These are phyloP conservation scores for Hypoxylon perforatum DNA, from an alignment of 495 filamentous ascomycete species.

Conservation along the genomic window DNA sequence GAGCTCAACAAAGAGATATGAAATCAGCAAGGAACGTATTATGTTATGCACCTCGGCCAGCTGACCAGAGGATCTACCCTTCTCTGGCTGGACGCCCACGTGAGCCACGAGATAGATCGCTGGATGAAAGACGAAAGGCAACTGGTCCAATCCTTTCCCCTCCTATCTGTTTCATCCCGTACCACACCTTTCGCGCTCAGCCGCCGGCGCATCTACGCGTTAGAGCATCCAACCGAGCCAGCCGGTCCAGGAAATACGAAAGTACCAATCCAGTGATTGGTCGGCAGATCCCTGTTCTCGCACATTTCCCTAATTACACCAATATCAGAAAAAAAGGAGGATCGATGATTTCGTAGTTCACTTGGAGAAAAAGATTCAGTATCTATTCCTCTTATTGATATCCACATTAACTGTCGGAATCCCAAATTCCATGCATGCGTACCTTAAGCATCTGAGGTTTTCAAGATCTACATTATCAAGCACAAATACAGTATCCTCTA, in stretches of 20 bases:
- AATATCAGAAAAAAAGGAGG: constrained; percentile 35
- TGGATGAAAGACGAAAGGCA: constrained; percentile 22
- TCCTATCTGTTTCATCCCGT: constrained; percentile 37
- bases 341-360: constrained; percentile 25
- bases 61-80: constrained; percentile 11
- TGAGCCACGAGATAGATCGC: neutral
- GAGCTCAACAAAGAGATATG: neutral
- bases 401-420: constrained; percentile 25
- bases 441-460: constrained; percentile 14
- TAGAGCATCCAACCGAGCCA: constrained; percentile 28
- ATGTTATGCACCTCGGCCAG: neutral
- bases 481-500: constrained; percentile 13
- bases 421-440: constrained; percentile 22
- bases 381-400: constrained; percentile 5
- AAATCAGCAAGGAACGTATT: constrained; percentile 5
- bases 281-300: constrained; percentile 26
- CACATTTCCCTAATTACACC: constrained; percentile 41
- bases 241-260: constrained; percentile 21
- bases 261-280: constrained; percentile 37
- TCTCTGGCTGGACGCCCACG: constrained; percentile 2
- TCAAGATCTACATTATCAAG: constrained; percentile 23
- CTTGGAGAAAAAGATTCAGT: constrained; percentile 17
- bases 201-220: constrained; percentile 29
- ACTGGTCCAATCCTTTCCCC: constrained; percentile 26
- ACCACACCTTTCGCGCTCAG: constrained; percentile 32